Evolutionary conservation across 768 basidiomycete species (phyloP), one percentile per base, ranked within the genome.

Genomic region (Auricularia sp.): DNA sequence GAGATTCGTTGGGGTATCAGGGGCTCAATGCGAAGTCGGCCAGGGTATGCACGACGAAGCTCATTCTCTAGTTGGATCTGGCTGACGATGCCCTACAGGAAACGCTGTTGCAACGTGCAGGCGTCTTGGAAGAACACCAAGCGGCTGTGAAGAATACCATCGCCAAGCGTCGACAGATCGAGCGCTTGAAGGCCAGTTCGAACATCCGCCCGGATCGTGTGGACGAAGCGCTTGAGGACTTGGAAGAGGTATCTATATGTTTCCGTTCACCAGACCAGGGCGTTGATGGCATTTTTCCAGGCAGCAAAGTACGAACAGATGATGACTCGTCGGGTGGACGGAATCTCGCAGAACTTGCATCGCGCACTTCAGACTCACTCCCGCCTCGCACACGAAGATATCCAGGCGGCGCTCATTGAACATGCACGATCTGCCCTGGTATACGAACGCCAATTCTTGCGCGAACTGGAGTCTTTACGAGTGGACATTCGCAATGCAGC

Each of bases 1-100:
- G 94, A n/a, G 97, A 99, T 75, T 88, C 93, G 0, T 78, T 98
- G 62, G 93, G 93, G 1, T 99, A 99, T 75, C 95, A 98, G 74
- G 91, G 94, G 21, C 81, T 95, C 77, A 98, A 99, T 71, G 93
- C 97, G n/a, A 83, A 90, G 56, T 92, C 95, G 21, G 97, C 97
- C 1, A 98, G 97, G 69, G 78, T 78, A 16, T 33, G 67, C 29
- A 47, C 29, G 7, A 3, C 36, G 3, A 42, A 14, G 34, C 18
- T 64, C 56, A 18, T 33, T 42, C n/a, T 53, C 61, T 29, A 44
- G 35, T 29, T 36, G n/a, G 16, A 36, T 16, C 6, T 33, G 11
- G 29, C 29, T 14, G 33, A 6, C 44, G 14, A 23, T n/a, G 3
- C 6, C 16, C 21, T 62, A 34, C 64, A 73, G 74, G 93, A 96